phyloP scores from a whole-genome alignment of 805 yeast species.

The Myxozyma geophila region DNA sequence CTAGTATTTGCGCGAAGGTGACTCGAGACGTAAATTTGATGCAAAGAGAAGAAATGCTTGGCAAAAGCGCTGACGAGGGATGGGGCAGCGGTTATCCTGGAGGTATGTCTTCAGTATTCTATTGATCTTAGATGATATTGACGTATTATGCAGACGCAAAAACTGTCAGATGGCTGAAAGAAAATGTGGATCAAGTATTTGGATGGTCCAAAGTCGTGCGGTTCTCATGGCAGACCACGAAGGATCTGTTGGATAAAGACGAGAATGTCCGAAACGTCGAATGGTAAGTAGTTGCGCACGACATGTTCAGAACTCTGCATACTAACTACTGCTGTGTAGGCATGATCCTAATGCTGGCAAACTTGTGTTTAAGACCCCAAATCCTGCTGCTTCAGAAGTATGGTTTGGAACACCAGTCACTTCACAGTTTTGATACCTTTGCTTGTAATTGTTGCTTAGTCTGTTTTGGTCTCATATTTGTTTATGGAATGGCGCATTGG shows the following conservation, averaged over 20 bases:
- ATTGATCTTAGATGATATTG: neutral
- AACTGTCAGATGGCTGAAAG: constrained; percentile 75
- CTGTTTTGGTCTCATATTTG: neutral
- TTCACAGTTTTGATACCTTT: constrained; percentile 14
- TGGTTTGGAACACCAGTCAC: constrained; percentile 27
- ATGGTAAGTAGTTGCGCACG: constrained; percentile 12
- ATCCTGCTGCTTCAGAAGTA: neutral
- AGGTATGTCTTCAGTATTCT: constrained; percentile 1
- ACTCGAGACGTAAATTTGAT: constrained; percentile 75
- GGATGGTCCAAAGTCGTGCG: constrained; percentile 85
- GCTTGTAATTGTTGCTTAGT: neutral
- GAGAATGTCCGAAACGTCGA: constrained; percentile 18
- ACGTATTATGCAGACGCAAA: constrained; percentile 65
- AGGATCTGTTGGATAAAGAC: constrained; percentile 57
- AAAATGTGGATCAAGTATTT: constrained; percentile 67
- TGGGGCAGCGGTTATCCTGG: constrained; percentile 96
- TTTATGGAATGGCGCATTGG: too few relatives aligned
- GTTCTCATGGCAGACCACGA: constrained; percentile 94
- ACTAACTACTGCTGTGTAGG: constrained; percentile 4
- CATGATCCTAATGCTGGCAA: constrained; percentile 14
- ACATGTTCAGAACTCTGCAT: neutral
- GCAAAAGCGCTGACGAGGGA: constrained; percentile 34
- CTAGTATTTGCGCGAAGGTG: constrained; percentile 94
- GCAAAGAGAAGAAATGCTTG: constrained; percentile 35
- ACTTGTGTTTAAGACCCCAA: constrained; percentile 15